Conservation (phyloP, 495 filamentous ascomycete genomes). For the Aspergillus heteromorphus region DNA sequence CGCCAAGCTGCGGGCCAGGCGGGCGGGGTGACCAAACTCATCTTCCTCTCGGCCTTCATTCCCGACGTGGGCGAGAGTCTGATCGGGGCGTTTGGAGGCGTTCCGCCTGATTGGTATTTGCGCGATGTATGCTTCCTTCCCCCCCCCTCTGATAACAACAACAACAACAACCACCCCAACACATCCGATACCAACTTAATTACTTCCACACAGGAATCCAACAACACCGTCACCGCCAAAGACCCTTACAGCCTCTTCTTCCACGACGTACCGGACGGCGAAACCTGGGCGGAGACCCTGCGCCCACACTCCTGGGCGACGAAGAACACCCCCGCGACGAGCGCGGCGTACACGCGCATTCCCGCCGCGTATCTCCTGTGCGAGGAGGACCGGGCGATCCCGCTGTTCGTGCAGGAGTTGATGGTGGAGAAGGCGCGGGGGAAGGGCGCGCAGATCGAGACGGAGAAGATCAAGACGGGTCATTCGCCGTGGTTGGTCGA, state of each 20-base stretch:
- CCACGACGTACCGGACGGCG: slow-evolving; percentile 34
- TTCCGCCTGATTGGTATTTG: slow-evolving; percentile 30
- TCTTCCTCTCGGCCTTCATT: slow-evolving; percentile 42
- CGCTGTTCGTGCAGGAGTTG: slow-evolving; percentile 31
- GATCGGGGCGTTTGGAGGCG: slow-evolving; percentile 31
- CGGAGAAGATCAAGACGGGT: slow-evolving; percentile 25
- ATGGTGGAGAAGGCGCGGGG: slow-evolving; percentile 29
- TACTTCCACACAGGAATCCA: slow-evolving; percentile 22
- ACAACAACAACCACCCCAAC: no score
- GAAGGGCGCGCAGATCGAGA: slow-evolving; percentile 24
- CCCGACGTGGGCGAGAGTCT: slow-evolving; percentile 32
- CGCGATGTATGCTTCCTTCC: slow-evolving; percentile 25
- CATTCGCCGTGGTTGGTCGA: slow-evolving; percentile 32
- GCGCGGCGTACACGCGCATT: slow-evolving; percentile 25
- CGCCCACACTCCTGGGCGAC: slow-evolving; percentile 30
- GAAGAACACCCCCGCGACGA: slow-evolving; percentile 27
- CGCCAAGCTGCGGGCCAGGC: slow-evolving; percentile 25
- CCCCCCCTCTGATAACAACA: neutral
- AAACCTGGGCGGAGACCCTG: slow-evolving; percentile 25
- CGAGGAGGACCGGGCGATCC: slow-evolving; percentile 33
- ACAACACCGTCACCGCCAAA: slow-evolving; percentile 23
- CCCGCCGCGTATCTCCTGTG: slow-evolving; percentile 31
- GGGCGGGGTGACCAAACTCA: slow-evolving; percentile 41
- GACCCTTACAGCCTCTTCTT: slow-evolving; percentile 30
- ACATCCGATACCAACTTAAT: no score